phyloP scores from a whole-genome alignment of 73 alveolate species.

The Urostyla sp. region DNA sequence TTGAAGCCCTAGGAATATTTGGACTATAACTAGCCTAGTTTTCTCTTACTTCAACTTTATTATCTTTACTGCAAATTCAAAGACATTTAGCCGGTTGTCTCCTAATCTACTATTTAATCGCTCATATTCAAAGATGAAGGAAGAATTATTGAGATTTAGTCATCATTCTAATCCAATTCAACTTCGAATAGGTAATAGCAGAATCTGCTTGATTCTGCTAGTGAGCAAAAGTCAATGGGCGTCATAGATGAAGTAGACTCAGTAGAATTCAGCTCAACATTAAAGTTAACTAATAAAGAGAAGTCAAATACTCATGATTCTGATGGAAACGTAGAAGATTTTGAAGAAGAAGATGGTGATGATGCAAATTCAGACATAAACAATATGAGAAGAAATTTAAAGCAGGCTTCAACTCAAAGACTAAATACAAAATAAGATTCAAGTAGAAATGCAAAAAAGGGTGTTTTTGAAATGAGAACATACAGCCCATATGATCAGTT shows the following conservation, averaged over 20 bases:
- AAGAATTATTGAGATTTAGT: neutral
- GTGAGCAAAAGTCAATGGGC: conserved; percentile 33
- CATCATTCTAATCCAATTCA: neutral
- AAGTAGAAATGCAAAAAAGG: neutral
- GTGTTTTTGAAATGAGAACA: neutral
- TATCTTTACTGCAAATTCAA: conserved; percentile 53
- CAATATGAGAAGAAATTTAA: conserved; percentile 11
- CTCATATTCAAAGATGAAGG: conserved; percentile 47
- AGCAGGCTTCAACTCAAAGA: conserved; percentile 14
- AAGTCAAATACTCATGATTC: conserved; percentile 14
- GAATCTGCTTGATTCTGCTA: conserved; percentile 5
- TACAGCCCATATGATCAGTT: neutral
- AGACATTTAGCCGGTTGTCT: conserved; percentile 1
- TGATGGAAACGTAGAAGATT: conserved; percentile 8
- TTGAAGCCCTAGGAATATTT: conserved; percentile 39
- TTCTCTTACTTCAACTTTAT: conserved; percentile 41
- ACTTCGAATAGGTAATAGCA: conserved; percentile 29
- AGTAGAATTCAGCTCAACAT: conserved; percentile 49
- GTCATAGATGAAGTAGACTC: conserved; percentile 56
- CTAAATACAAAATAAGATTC: neutral
- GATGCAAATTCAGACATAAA: conserved; percentile 10
- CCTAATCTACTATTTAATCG: conserved; percentile 12
- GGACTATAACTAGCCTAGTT: conserved; percentile 27
- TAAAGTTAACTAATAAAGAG: neutral
- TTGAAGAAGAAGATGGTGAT: conserved; percentile 14